Evolutionary conservation across 331 rosid genomes (phyloP).

Genomic region (Pyrus hybrid): DNA sequence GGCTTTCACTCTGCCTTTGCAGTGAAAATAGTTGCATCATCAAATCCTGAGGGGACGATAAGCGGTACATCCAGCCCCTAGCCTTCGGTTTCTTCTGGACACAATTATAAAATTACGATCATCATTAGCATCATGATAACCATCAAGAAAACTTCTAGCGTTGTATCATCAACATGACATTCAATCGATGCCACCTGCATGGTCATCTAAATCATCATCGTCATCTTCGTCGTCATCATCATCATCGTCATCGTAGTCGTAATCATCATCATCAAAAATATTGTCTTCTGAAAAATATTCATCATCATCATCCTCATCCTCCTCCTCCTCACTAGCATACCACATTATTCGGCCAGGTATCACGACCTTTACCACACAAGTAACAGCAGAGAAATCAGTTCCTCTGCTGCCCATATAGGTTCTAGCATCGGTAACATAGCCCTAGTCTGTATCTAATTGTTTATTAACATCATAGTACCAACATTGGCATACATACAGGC

Average conservation of each 20-base stretch:
- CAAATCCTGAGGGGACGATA: slow-evolving; percentile 55
- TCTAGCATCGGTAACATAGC: slow-evolving; percentile 3
- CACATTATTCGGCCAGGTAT: slow-evolving; percentile 23
- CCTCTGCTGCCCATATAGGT: slow-evolving; percentile 26
- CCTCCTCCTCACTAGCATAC: slow-evolving; percentile 6
- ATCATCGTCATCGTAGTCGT: not conserved
- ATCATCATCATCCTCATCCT: slow-evolving; percentile 3
- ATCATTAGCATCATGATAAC: slow-evolving; percentile 41
- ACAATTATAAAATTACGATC: slow-evolving; percentile 28
- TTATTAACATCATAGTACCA: not conserved
- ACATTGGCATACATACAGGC: not conserved
- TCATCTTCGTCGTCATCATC: not conserved
- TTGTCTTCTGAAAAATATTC: not conserved
- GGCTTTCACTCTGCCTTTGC: slow-evolving; percentile 45
- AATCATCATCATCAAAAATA: not conserved
- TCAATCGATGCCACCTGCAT: not conserved
- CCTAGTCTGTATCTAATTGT: not conserved
- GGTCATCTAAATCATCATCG: slow-evolving; percentile 11
- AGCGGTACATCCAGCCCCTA: slow-evolving; percentile 70
- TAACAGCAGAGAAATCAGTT: slow-evolving; percentile 38
- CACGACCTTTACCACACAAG: slow-evolving; percentile 38
- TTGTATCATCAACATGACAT: slow-evolving; percentile 9
- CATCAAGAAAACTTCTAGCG: slow-evolving; percentile 38
- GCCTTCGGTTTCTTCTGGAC: slow-evolving; percentile 76
- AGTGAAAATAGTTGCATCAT: slow-evolving; percentile 62